These are phyloP conservation scores for Mycena galericulata DNA, from an alignment of 768 basidiomycete genomes.

Conservation along the genomic window DNA sequence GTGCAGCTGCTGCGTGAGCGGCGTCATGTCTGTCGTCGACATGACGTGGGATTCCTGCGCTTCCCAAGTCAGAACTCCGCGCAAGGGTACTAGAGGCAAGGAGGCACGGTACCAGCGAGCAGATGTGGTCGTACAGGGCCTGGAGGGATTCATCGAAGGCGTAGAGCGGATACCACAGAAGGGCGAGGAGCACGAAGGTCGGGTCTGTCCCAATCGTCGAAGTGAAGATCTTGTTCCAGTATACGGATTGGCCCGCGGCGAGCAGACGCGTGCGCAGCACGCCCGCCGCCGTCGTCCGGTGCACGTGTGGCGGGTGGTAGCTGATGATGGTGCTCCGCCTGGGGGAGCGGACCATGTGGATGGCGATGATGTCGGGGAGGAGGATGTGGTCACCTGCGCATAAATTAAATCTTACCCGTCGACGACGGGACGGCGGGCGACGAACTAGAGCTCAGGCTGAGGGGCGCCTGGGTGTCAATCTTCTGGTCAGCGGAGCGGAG, in stretches of 20 bases:
- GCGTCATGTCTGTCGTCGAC: slow-evolving; percentile 50
- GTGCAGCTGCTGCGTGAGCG: slow-evolving; percentile 67
- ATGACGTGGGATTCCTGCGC: slow-evolving; percentile 61
- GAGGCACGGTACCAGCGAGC: slow-evolving; percentile 53
- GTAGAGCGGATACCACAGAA: slow-evolving; percentile 71
- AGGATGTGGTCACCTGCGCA: slow-evolving; percentile 47
- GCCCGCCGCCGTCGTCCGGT: slow-evolving; percentile 49
- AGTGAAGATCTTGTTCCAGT: slow-evolving; percentile 58
- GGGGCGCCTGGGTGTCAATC: slow-evolving; percentile 67
- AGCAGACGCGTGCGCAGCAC: slow-evolving; percentile 52
- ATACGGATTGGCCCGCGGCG: slow-evolving; percentile 54
- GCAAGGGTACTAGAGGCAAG: slow-evolving; percentile 9
- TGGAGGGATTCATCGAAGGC: slow-evolving; percentile 72
- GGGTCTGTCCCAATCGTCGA: slow-evolving; percentile 54
- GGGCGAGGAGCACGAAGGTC: slow-evolving; percentile 64
- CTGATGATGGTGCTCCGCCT: slow-evolving; percentile 56
- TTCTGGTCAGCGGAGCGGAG: slow-evolving; percentile 41
- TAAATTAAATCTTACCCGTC: neutral
- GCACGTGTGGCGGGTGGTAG: slow-evolving; percentile 51
- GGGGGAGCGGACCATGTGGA: slow-evolving; percentile 64
- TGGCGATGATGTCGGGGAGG: slow-evolving; percentile 61
- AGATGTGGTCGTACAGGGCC: slow-evolving; percentile 62
- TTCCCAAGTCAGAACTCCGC: neutral
- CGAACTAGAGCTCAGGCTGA: slow-evolving; percentile 54
- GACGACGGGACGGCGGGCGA: neutral